These are phyloP conservation scores for Zea luxurians DNA, from an alignment of 176 grass and related monocot genomes.

Conservation along the genomic window DNA sequence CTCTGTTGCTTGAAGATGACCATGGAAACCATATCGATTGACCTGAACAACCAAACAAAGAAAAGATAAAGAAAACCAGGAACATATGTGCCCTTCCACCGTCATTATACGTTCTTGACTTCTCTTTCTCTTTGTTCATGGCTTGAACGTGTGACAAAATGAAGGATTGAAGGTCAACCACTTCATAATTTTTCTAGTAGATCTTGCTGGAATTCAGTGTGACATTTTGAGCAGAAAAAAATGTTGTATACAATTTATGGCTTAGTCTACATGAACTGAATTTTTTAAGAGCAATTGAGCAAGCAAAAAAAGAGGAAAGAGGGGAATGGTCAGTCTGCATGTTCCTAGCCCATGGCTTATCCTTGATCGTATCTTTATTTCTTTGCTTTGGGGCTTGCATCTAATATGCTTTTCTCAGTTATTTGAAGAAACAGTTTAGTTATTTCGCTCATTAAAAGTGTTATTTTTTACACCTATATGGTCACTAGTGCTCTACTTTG, in stretches of 20 bases:
- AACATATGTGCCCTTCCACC: not conserved
- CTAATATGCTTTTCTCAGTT: conserved; percentile 11
- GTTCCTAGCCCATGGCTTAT: not conserved
- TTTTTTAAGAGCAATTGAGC: not conserved
- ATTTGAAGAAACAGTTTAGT: not conserved
- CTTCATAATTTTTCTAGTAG: not conserved
- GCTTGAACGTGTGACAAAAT: not conserved
- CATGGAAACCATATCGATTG: not conserved
- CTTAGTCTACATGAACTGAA: not conserved
- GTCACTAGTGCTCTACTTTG: not conserved
- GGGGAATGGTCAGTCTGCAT: not conserved
- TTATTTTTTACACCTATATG: not conserved
- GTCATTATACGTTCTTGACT: not conserved
- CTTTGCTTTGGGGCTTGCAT: conserved; percentile 11
- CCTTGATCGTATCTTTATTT: not conserved
- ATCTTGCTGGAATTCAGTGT: not conserved
- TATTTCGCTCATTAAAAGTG: not conserved
- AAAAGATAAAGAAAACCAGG: not conserved
- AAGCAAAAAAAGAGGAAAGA: not conserved
- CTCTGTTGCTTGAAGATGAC: not conserved
- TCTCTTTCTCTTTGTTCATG: not conserved
- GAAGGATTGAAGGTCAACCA: not conserved
- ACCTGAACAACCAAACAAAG: not conserved
- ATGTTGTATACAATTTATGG: not conserved
- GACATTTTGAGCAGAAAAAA: not conserved